These are phyloP conservation scores for Fimicolochytrium jonesii DNA, from an alignment of 192 early-diverging fungal genomes.

Conservation along the genomic window DNA sequence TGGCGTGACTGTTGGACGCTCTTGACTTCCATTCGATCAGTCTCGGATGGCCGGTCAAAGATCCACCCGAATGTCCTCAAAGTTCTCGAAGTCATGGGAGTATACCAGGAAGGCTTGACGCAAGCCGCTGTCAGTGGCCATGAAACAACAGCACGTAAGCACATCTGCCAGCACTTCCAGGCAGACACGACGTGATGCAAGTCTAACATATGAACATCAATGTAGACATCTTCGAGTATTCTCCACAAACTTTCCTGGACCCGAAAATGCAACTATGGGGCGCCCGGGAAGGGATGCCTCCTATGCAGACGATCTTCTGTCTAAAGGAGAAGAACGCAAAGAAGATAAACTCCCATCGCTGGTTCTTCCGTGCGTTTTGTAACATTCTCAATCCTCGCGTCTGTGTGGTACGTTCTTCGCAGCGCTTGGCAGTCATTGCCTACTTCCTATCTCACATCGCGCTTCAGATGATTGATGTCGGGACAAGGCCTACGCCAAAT, in stretches of 20 bases:
- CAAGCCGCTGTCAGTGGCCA: conserved; percentile 60
- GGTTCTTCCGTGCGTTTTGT: conserved; percentile 78
- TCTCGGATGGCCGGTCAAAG: conserved; percentile 78
- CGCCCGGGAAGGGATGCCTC: conserved; percentile 58
- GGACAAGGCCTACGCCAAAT: conserved; percentile 78
- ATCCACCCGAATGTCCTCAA: conserved; percentile 66
- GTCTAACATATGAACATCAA: too few species aligned
- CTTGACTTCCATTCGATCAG: too few species aligned
- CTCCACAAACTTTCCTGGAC: conserved; percentile 71
- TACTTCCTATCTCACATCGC: too few species aligned
- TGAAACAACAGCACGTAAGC: conserved; percentile 55
- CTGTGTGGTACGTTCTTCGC: conserved; percentile 59
- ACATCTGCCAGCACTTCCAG: too few species aligned
- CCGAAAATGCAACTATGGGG: conserved; percentile 69
- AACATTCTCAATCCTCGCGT: conserved; percentile 59
- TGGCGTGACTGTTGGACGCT: too few species aligned
- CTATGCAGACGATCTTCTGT: conserved; percentile 79
- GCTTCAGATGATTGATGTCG: conserved; percentile 79
- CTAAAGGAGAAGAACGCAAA: conserved; percentile 92
- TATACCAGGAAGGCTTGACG: conserved; percentile 75
- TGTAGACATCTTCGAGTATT: conserved; percentile 64
- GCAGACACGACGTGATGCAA: not conserved
- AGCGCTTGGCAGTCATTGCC: conserved; percentile 60
- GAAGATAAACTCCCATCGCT: conserved; percentile 78
- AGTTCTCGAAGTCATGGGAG: conserved; percentile 73